Conservation (phyloP, 1,284 basidiomycete genomes). For the Puccinia hordei region DNA sequence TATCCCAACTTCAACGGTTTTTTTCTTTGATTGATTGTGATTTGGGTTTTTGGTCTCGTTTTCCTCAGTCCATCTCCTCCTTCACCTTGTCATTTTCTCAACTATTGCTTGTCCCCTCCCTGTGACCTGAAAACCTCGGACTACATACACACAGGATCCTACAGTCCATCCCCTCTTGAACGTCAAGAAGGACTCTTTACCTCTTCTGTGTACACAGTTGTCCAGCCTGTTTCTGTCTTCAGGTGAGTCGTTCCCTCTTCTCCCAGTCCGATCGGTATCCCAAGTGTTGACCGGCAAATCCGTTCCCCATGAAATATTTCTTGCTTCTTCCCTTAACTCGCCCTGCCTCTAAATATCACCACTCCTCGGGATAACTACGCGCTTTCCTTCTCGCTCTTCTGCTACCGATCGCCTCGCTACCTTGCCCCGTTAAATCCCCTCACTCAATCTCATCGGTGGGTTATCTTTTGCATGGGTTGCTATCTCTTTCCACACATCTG, state of each 20-base stretch:
- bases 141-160: conserved; percentile 2
- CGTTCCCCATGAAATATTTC: not conserved
- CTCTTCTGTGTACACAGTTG: conserved; percentile 3
- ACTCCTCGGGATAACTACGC: conserved; percentile 58
- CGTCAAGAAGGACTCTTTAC: conserved; percentile 1
- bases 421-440: conserved; percentile 62
- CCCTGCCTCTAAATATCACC: conserved; percentile 60
- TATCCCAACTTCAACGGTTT: conserved; percentile 15
- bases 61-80: conserved; percentile 42
- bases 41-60: conserved; percentile 46
- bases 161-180: not conserved
- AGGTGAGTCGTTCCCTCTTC: conserved; percentile 63
- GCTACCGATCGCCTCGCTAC: conserved; percentile 50
- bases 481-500: not conserved
- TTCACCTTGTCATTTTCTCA: conserved; percentile 33
- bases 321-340: conserved; percentile 12
- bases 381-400: conserved; percentile 53
- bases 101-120: conserved; percentile 32
- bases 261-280: conserved; percentile 26
- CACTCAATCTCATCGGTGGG: conserved; percentile 13
- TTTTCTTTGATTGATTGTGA: conserved; percentile 20
- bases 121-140: not conserved
- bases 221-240: not conserved
- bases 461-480: not conserved
- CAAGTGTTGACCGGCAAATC: not conserved